Percentiles rank a stretch among this genome's conserved stretches.
These are phyloP conservation scores for Chenopodium berlandieri DNA, from an alignment of 148 eudicot genomes.

Conservation along the genomic window DNA sequence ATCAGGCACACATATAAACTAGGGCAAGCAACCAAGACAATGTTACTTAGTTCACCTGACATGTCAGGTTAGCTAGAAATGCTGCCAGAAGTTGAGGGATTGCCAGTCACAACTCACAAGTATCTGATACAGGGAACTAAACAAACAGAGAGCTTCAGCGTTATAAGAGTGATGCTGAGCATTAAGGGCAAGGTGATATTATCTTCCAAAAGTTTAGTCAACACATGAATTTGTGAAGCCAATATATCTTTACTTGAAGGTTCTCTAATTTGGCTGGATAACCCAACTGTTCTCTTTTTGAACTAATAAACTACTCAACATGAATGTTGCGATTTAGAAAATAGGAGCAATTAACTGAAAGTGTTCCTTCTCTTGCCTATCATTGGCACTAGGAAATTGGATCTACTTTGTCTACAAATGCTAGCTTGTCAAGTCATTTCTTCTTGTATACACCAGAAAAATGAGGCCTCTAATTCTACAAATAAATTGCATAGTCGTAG, in stretches of 20 bases:
- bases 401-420: not conserved
- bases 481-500: too few species aligned
- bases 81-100: too few species aligned
- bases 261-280: not conserved
- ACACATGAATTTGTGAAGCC: not conserved
- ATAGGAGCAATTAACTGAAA: too few species aligned
- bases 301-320: not conserved
- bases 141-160: not conserved
- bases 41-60: too few species aligned
- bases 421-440: too few species aligned
- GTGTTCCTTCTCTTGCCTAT: not conserved
- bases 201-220: not conserved
- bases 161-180: not conserved
- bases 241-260: not conserved
- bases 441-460: too few species aligned
- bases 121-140: not conserved
- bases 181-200: not conserved
- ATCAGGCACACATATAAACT: not conserved
- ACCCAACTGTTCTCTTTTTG: not conserved
- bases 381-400: not conserved
- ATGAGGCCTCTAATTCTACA: too few species aligned
- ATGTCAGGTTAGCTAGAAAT: too few species aligned
- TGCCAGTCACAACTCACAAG: too few species aligned
- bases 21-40: not conserved
- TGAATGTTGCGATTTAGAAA: not conserved